Conservation (phyloP, 2,329 filamentous ascomycete species). For the Cladorrhinum sp. region DNA sequence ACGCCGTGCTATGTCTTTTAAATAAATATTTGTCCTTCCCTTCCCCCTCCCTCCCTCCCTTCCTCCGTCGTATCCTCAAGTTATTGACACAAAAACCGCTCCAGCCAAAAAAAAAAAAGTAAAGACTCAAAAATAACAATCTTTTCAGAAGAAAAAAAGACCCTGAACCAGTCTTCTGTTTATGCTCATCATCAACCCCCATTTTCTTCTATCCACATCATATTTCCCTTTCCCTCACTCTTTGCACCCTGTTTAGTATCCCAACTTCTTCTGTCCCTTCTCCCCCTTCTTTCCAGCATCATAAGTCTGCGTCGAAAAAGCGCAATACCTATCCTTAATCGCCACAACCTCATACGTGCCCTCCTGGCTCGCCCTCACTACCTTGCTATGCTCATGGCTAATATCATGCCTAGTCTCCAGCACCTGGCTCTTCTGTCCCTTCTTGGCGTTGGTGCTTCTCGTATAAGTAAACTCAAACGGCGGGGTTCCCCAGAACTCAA, state of each 20-base stretch:
- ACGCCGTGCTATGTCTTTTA: conserved; percentile 11
- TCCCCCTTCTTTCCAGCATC: conserved; percentile 12
- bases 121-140: not conserved
- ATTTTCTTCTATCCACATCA: no score
- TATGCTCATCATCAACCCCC: not conserved
- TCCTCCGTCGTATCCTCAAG: not conserved
- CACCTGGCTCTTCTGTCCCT: conserved; percentile 73
- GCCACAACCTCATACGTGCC: conserved; percentile 96
- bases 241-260: conserved; percentile 9
- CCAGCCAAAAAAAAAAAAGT: not conserved
- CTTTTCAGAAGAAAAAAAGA: not conserved
- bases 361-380: conserved; percentile 82
- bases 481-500: conserved; percentile 92
- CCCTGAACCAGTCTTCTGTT: not conserved
- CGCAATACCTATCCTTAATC: conserved; percentile 90
- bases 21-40: not conserved
- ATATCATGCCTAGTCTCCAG: conserved; percentile 89
- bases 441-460: conserved; percentile 76
- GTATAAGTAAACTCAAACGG: conserved; percentile 99
- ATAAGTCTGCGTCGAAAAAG: conserved; percentile 68
- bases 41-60: not conserved
- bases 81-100: not conserved
- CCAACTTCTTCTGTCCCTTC: conserved; percentile 23
- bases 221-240: not conserved
- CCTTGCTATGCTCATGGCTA: conserved; percentile 77